A percentile compares a stretch with the other conserved stretches of the same genome.
Evolutionary conservation across 495 filamentous ascomycete species (phyloP).

Genomic region (Podospora bellae-mahoneyi): DNA sequence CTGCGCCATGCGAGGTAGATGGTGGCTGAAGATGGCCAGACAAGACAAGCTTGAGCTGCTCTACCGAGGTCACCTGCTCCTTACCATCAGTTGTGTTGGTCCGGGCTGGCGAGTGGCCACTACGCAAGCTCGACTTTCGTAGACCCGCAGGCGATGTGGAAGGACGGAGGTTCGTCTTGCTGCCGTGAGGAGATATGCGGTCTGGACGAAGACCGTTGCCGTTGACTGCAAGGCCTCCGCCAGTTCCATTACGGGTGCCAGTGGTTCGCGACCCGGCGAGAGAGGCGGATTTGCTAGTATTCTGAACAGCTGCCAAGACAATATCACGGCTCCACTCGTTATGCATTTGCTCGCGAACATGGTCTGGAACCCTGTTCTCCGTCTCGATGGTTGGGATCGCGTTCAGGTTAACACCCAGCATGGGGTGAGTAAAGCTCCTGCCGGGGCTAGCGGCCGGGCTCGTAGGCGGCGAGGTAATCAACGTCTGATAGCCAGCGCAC

Average conservation of each 20-base stretch:
- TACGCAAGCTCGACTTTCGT: slow-evolving; percentile 45
- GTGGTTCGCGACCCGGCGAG: slow-evolving; percentile 68
- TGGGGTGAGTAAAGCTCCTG: slow-evolving; percentile 59
- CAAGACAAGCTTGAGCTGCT: slow-evolving; percentile 76
- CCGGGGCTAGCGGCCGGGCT: slow-evolving; percentile 72
- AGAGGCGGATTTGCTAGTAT: slow-evolving; percentile 64
- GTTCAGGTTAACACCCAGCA: slow-evolving; percentile 48
- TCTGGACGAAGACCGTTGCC: slow-evolving; percentile 44
- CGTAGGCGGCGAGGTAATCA: slow-evolving; percentile 55
- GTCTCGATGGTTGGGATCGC: slow-evolving; percentile 34
- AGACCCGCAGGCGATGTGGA: slow-evolving; percentile 37
- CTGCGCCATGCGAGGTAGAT: slow-evolving; percentile 25
- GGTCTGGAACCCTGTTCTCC: slow-evolving; percentile 40
- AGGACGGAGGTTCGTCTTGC: slow-evolving; percentile 42
- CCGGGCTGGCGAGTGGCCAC: slow-evolving; percentile 48
- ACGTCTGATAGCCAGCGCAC: slow-evolving; percentile 60
- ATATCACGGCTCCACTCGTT: slow-evolving; percentile 70
- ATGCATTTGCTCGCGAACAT: slow-evolving; percentile 65
- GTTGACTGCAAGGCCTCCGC: slow-evolving; percentile 56
- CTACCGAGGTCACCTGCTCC: slow-evolving; percentile 70
- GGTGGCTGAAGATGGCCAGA: slow-evolving; percentile 47
- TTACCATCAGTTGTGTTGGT: slow-evolving; percentile 55
- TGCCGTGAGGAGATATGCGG: slow-evolving; percentile 39
- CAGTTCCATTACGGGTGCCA: slow-evolving; percentile 42
- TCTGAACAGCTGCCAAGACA: slow-evolving; percentile 63